Evolutionary conservation across 371 early-diverging fungal species (phyloP), one percentile per base, ranked within the genome.

Genomic region (Zopfochytrium polystomum): DNA sequence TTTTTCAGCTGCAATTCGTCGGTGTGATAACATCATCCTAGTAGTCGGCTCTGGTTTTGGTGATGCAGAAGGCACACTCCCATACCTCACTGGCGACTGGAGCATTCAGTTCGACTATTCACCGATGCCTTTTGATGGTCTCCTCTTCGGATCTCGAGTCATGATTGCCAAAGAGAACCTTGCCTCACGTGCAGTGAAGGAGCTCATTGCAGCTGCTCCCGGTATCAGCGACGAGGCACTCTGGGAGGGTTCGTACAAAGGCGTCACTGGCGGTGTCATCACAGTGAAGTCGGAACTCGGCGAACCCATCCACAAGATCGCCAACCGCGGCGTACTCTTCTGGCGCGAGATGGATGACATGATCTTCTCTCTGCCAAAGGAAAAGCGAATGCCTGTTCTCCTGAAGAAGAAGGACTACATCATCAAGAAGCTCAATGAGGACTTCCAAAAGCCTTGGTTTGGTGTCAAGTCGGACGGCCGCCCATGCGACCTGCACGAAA

Each of bases 241-340:
- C 51, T 96, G 96, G 96, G 96, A 95, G 71, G 81, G 89, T 71
- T 91, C 96, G 25, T 94, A 95, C 80, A 85, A 86, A 76, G 89
- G 91, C 6, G 88, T 89, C 29, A 82, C 88, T 44, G 95, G 96
- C 63, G 95, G 94, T 62, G 84, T 96, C 53, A 82, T 95, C 67
- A 95, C 96, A 18, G 95, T 95, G 45, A 85, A 88, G 45, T 95
- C 95, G 26, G 96, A 96, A 76, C 73, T 95, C 55, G 96, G 96
- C 60, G 95, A 96, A 72, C 95, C 95, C 52, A 96, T 95, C 67
- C 96, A 96, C 86, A 94, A 94, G 83, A 85, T 96, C 52, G 96
- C 96, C 51, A 96, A 92, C 52, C 91, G 93, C 51, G 95, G 94
- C 71, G 91, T 94, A 34, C 76, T 82, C 72, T 80, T 96, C 66